These are phyloP conservation scores for Pyricularia grisea DNA, from an alignment of 2,329 filamentous ascomycete species.

Conservation along the genomic window DNA sequence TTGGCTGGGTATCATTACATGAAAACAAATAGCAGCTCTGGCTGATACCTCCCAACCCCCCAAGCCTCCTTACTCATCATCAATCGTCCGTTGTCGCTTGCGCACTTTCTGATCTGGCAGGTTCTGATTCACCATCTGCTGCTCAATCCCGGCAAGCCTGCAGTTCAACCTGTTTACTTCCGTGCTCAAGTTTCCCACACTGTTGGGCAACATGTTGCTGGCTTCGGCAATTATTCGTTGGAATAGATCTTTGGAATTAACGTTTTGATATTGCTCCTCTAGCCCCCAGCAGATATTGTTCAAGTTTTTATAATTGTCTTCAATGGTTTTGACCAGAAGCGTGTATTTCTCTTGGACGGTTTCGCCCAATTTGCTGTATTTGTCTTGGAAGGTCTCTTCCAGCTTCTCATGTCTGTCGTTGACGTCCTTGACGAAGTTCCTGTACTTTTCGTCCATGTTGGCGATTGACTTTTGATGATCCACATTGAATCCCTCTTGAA, in stretches of 20 bases:
- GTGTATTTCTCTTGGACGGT: neutral
- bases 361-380: neutral
- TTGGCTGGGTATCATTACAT: neutral
- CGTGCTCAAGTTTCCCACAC: slow-evolving; percentile 1
- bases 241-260: slow-evolving; percentile 32
- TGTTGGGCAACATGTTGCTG: slow-evolving; percentile 17
- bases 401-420: neutral
- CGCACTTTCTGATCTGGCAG: slow-evolving; percentile 6
- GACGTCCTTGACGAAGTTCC: neutral
- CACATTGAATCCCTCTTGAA: neutral
- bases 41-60: neutral
- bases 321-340: neutral
- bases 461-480: neutral
- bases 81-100: neutral
- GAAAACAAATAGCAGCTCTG: neutral
- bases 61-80: no score
- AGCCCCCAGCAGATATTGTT: slow-evolving; percentile 27
- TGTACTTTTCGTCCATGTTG: neutral
- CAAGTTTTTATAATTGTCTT: slow-evolving; percentile 19
- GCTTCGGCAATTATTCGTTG: slow-evolving; percentile 29
- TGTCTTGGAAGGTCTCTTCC: neutral
- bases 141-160: neutral
- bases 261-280: slow-evolving; percentile 37
- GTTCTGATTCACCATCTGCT: neutral
- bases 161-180: neutral